phyloP scores from a whole-genome alignment of 805 yeast genomes.

The Candida ovalis region DNA sequence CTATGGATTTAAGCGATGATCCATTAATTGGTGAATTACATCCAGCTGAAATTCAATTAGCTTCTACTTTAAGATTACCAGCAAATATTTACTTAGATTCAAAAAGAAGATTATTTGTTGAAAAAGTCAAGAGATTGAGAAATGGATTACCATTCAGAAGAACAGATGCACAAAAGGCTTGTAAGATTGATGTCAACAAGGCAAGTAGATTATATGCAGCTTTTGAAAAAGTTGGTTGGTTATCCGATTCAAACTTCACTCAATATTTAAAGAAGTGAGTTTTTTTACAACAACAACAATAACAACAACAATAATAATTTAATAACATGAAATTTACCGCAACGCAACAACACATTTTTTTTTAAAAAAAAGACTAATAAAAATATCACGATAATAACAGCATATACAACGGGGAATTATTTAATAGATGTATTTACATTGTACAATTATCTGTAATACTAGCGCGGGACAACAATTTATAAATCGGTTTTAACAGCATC shows the following conservation, averaged over 20 bases:
- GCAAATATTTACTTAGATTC: conserved; percentile 77
- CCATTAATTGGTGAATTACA: conserved; percentile 72
- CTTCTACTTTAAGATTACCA: conserved; percentile 86
- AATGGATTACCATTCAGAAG: conserved; percentile 80
- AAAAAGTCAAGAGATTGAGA: conserved; percentile 75
- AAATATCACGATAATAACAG: neutral
- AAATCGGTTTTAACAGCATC: neutral
- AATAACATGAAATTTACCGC: neutral
- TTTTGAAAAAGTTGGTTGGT: conserved; percentile 89
- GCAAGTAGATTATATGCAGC: conserved; percentile 90
- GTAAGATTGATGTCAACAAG: conserved; percentile 94
- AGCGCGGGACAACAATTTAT: conserved; percentile 1
- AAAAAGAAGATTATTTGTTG: conserved; percentile 81
- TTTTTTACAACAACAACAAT: neutral
- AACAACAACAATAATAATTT: neutral
- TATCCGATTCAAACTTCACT: conserved; percentile 67
- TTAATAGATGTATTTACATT: conserved; percentile 1
- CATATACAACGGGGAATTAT: neutral
- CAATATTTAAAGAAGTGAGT: conserved; percentile 13
- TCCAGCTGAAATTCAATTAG: conserved; percentile 86
- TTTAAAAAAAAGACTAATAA: neutral
- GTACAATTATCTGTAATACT: conserved; percentile 1
- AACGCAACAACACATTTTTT: no score
- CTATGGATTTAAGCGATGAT: conserved; percentile 83
- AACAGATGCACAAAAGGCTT: conserved; percentile 97